Percentiles rank a stretch among this genome's conserved stretches.
Conservation (phyloP, 441 rosid species). For the Erysimum cheiri region DNA sequence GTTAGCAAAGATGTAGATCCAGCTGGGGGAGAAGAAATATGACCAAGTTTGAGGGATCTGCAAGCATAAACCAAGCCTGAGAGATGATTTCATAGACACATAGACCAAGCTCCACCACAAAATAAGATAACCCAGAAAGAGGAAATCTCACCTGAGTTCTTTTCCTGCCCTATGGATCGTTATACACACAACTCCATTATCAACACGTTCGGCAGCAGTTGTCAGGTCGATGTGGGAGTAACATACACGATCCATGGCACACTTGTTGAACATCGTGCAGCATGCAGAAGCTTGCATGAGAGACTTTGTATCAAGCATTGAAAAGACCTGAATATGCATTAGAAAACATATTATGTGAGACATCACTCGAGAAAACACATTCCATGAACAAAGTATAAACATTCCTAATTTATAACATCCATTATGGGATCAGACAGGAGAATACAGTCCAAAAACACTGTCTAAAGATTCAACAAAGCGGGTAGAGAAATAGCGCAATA, state of each 20-base stretch:
- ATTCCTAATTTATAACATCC: slow-evolving; percentile 1
- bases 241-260: slow-evolving; percentile 82
- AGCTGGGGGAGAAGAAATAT: slow-evolving; percentile 57
- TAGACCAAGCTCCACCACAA: background rate
- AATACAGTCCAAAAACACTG: background rate
- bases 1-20: slow-evolving; percentile 59
- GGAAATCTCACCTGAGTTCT: slow-evolving; percentile 54
- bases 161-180: slow-evolving; percentile 89
- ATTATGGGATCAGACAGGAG: background rate
- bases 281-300: slow-evolving; percentile 76
- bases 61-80: slow-evolving; percentile 15
- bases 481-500: background rate
- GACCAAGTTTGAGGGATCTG: slow-evolving; percentile 85
- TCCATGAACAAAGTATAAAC: background rate
- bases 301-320: slow-evolving; percentile 84
- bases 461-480: slow-evolving; percentile 1
- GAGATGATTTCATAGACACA: slow-evolving; percentile 7
- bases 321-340: slow-evolving; percentile 59
- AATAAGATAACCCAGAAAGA: background rate
- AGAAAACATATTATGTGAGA: slow-evolving; percentile 10
- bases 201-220: slow-evolving; percentile 62
- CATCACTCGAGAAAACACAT: slow-evolving; percentile 18
- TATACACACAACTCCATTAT: slow-evolving; percentile 71
- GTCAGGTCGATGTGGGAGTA: slow-evolving; percentile 76
- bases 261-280: slow-evolving; percentile 80